Evolutionary conservation across 1,139 yeast species (phyloP).

Genomic region (Pichia sp.): DNA sequence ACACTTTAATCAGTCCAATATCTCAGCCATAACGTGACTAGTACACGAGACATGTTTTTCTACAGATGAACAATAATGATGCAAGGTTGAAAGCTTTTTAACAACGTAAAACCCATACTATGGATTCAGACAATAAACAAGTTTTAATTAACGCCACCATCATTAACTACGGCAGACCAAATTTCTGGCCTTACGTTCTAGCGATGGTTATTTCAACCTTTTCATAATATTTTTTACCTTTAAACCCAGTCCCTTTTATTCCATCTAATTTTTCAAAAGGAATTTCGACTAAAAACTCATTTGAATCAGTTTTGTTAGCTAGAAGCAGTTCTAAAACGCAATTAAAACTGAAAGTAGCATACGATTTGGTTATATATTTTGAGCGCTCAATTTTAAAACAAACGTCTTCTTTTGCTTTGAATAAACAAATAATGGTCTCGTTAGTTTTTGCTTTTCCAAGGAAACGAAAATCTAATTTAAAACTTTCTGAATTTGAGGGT

Average conservation of each 20-base stretch:
- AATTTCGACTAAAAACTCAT: too few relatives aligned
- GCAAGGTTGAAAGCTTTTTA: too few relatives aligned
- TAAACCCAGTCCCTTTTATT: constrained; percentile 9
- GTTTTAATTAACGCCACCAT: too few relatives aligned
- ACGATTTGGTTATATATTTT: not conserved
- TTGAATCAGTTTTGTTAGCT: not conserved
- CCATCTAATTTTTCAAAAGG: constrained; percentile 11
- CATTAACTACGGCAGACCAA: too few relatives aligned
- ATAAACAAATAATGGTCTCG: not conserved
- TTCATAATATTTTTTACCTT: constrained; percentile 10
- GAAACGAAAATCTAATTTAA: constrained; percentile 10
- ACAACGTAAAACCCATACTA: too few relatives aligned
- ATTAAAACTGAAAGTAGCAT: constrained; percentile 9
- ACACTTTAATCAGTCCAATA: too few relatives aligned
- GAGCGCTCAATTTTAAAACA: constrained; percentile 4
- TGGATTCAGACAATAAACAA: too few relatives aligned
- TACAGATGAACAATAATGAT: too few relatives aligned
- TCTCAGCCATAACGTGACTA: too few relatives aligned
- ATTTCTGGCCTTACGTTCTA: not conserved
- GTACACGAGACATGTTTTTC: too few relatives aligned
- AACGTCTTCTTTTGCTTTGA: constrained; percentile 4
- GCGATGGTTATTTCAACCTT: not conserved
- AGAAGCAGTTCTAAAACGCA: constrained; percentile 4
- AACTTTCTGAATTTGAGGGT: too few relatives aligned
- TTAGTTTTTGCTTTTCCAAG: not conserved